Percentiles rank a stretch among this genome's conserved stretches.
These are phyloP conservation scores for Trichophyton rubrum DNA, from an alignment of 2,329 filamentous ascomycete genomes.

Conservation along the genomic window DNA sequence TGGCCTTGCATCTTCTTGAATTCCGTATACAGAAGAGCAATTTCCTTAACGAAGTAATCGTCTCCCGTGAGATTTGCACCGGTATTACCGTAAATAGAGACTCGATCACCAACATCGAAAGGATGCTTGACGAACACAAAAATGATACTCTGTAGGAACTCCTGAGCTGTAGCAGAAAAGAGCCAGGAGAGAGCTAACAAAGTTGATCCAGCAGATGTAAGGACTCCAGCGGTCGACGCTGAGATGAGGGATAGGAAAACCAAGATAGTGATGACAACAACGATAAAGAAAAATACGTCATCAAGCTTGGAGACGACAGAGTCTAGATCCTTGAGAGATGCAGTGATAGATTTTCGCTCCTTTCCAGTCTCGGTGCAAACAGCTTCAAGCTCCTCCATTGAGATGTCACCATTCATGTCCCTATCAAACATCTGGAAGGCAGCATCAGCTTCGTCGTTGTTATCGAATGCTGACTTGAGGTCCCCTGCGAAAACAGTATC, in stretches of 20 bases:
- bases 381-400: constrained; percentile 84
- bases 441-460: constrained; percentile 72
- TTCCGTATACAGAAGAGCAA: constrained; percentile 83
- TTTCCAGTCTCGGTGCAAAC: constrained; percentile 90
- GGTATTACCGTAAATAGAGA: constrained; percentile 82
- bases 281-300: constrained; percentile 77
- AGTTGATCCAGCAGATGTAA: constrained; percentile 79
- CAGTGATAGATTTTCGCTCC: constrained; percentile 89
- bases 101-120: constrained; percentile 88
- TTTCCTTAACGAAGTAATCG: constrained; percentile 93
- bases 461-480: constrained; percentile 63
- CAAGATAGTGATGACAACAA: constrained; percentile 64
- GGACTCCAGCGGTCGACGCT: constrained; percentile 72
- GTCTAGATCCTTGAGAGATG: constrained; percentile 87
- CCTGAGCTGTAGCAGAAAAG: constrained; percentile 81
- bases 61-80: constrained; percentile 68
- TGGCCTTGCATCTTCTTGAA: constrained; percentile 99
- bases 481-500: constrained; percentile 71
- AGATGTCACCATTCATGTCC: constrained; percentile 92
- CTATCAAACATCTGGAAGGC: constrained; percentile 92
- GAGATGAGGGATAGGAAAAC: constrained; percentile 86
- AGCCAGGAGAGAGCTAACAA: constrained; percentile 88
- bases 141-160: constrained; percentile 80
- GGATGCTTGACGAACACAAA: constrained; percentile 93
- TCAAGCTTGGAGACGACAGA: constrained; percentile 86